These are phyloP conservation scores for Gnomoniopsis smithogilvyi DNA, from an alignment of 2,329 filamentous ascomycete species.

Conservation along the genomic window DNA sequence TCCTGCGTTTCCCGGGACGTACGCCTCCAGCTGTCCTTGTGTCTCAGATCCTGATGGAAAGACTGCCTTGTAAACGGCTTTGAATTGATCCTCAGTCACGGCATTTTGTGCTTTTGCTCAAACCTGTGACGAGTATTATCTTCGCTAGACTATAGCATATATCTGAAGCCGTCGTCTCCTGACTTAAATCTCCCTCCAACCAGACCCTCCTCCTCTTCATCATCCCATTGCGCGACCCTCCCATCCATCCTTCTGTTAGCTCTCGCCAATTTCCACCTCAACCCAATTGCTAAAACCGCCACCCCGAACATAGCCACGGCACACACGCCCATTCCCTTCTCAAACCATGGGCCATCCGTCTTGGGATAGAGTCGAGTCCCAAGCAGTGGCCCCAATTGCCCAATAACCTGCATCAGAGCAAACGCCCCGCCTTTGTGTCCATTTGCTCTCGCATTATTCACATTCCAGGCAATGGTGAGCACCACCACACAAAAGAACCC, in stretches of 20 bases:
- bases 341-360: conserved; percentile 58
- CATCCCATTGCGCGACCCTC: conserved; percentile 26
- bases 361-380: conserved; percentile 64
- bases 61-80: background rate
- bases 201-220: conserved; percentile 37
- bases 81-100: background rate
- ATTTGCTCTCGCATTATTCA: conserved; percentile 70
- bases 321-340: conserved; percentile 60
- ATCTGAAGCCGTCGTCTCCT: conserved; percentile 35
- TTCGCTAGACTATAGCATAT: conserved; percentile 34
- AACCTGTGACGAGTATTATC: conserved; percentile 21
- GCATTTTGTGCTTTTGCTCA: background rate
- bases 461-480: conserved; percentile 80
- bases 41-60: background rate
- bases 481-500: conserved; percentile 86
- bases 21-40: background rate
- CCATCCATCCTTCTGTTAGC: conserved; percentile 46
- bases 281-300: conserved; percentile 48
- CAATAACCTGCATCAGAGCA: conserved; percentile 76
- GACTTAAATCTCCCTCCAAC: conserved; percentile 30
- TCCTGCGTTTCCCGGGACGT: background rate
- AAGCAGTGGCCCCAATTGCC: conserved; percentile 74
- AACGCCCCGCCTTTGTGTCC: conserved; percentile 72
- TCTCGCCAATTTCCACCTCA: conserved; percentile 51
- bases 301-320: conserved; percentile 61